Evolutionary conservation across 306 rosid genomes (phyloP), one percentile per base, ranked within the genome.

Genomic region (Lathyrus aphaca): DNA sequence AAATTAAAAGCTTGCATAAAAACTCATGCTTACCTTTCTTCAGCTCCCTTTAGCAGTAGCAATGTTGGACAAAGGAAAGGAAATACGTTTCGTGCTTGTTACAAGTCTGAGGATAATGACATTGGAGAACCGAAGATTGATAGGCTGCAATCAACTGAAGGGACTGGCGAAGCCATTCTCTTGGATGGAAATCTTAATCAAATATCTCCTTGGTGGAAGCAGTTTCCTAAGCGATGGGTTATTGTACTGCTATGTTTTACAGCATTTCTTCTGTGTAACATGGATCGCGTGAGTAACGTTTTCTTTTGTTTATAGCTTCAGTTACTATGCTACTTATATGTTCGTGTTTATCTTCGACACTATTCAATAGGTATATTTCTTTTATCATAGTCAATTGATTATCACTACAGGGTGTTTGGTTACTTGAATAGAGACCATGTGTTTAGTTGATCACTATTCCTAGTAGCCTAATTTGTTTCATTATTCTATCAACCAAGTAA

Each of bases 211-310:
- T 84, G 88, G 96, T 78, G 90, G 92, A 85, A 84, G 79, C 68
- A 77, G 59, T 75, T 93, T 83, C 98, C 98, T 45, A 93, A 88
- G 82, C 98, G 98, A 44, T 93, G 93, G 96, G 88, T 82, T 83
- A 86, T 93, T 77, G 98, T 93, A 54, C 75, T 93, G 79, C 89
- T 93, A 59, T 93, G 98, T 80, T 93, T 88, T 81, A 2, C 86
- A n/a, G 84, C 98, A 39, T 90, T 93, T 77, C 82, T 90, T 8
- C 78, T 93, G 63, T 93, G 98, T 87, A 93, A 93, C 85, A 90
- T 93, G 98, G 98, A 93, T 71, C 96, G 98, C 11, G 98, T 93
- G 91, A 86, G 98, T 83, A 54, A 66, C 62, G 50, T 77, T 61
- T 40, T 73, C 23, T 53, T 32, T 19, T 50, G 40, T 61, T 67